Conservation (phyloP, 306 rosid species). For the Glycyrrhiza uralensis region DNA sequence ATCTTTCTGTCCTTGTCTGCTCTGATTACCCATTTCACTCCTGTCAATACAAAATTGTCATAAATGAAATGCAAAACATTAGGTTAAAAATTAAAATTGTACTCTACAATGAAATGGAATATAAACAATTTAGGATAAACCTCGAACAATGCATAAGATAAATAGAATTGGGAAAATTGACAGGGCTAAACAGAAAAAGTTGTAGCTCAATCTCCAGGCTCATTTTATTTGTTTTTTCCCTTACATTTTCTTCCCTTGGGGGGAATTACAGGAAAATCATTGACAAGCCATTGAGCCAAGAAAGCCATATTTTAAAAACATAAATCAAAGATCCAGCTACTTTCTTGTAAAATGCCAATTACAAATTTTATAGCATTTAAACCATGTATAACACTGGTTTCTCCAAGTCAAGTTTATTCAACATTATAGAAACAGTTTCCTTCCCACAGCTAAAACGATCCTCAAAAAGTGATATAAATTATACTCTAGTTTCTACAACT, state of each 20-base stretch:
- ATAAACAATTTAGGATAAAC: not conserved
- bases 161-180: not conserved
- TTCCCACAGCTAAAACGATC: not conserved
- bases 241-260: not conserved
- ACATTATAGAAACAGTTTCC: not conserved
- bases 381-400: not conserved
- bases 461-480: not conserved
- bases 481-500: not conserved
- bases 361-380: not conserved
- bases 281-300: not conserved
- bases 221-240: not conserved
- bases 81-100: not conserved
- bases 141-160: not conserved
- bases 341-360: not conserved
- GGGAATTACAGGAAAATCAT: not conserved
- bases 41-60: slow-evolving; percentile 30
- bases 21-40: slow-evolving; percentile 68
- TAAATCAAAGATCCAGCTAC: not conserved
- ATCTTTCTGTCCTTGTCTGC: slow-evolving; percentile 63
- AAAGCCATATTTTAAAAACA: not conserved
- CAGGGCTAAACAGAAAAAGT: not conserved
- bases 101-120: not conserved
- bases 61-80: not conserved
- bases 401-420: not conserved
- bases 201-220: not conserved